Percentiles rank a stretch among this genome's conserved stretches.
phyloP scores from a whole-genome alignment of 2,329 filamentous ascomycete genomes.

The Xylariaceae sp. region DNA sequence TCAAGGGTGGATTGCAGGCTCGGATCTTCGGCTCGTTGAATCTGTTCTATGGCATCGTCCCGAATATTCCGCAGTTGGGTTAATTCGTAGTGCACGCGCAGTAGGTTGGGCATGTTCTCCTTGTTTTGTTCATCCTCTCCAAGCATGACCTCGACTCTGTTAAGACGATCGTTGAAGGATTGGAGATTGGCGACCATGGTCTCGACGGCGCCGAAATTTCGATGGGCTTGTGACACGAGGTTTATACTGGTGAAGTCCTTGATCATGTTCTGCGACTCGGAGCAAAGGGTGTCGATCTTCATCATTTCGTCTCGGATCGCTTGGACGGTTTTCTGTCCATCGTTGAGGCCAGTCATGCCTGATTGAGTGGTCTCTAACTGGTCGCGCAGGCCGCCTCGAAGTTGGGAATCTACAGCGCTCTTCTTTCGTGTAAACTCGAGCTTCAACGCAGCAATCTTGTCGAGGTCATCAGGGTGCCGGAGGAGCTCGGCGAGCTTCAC shows the following conservation, averaged over 20 bases:
- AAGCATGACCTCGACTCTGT: slow-evolving; percentile 72
- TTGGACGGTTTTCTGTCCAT: slow-evolving; percentile 87
- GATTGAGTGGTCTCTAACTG: slow-evolving; percentile 93
- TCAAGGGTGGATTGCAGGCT: slow-evolving; percentile 78
- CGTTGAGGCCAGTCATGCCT: slow-evolving; percentile 82
- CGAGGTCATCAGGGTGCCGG: slow-evolving; percentile 91
- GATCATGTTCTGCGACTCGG: slow-evolving; percentile 96
- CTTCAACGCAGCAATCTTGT: slow-evolving; percentile 88
- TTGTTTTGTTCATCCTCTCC: slow-evolving; percentile 78
- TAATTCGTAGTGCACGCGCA: slow-evolving; percentile 87
- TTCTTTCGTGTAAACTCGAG: slow-evolving; percentile 95
- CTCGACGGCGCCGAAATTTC: slow-evolving; percentile 92
- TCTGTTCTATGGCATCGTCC: slow-evolving; percentile 96
- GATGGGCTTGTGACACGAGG: slow-evolving; percentile 85
- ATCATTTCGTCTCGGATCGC: slow-evolving; percentile 98
- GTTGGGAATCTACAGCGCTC: slow-evolving; percentile 80
- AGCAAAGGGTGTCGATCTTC: slow-evolving; percentile 95
- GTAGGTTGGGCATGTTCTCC: slow-evolving; percentile 87
- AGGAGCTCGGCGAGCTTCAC: slow-evolving; percentile 89
- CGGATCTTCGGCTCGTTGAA: slow-evolving; percentile 68
- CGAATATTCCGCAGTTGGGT: slow-evolving; percentile 89
- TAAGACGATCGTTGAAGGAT: slow-evolving; percentile 75
- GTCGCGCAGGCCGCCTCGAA: slow-evolving; percentile 81
- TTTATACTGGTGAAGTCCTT: slow-evolving; percentile 94
- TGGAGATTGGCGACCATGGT: slow-evolving; percentile 89